Evolutionary conservation across 2,329 filamentous ascomycete species (phyloP).

Genomic region (Xylaria sp.): DNA sequence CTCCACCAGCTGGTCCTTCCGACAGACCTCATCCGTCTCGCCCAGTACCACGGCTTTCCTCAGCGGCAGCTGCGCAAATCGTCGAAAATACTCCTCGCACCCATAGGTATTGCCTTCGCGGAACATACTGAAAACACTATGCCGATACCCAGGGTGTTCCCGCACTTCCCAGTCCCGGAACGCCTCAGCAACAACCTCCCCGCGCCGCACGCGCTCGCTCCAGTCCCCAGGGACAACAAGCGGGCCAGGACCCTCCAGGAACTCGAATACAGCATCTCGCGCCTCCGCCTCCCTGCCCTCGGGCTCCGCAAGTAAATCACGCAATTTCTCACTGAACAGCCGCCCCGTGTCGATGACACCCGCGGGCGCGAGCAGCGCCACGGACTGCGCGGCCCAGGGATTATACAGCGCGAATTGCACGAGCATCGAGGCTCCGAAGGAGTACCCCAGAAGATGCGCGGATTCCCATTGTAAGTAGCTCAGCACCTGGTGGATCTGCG

Average conservation of each 20-base stretch:
- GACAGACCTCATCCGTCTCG: slow-evolving; percentile 24
- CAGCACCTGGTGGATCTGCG: slow-evolving; percentile 32
- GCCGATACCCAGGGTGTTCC: slow-evolving; percentile 22
- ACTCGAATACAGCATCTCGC: slow-evolving; percentile 6
- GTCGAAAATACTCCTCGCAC: slow-evolving; percentile 27
- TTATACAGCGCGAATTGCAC: slow-evolving; percentile 23
- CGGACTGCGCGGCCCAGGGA: slow-evolving; percentile 13
- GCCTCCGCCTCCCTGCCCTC: slow-evolving; percentile 25
- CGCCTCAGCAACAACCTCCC: slow-evolving; percentile 33
- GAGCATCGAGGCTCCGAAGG: slow-evolving; percentile 29
- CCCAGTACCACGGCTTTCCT: slow-evolving; percentile 25
- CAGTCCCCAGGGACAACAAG: slow-evolving; percentile 34
- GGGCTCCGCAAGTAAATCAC: slow-evolving; percentile 11
- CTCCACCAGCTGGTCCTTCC: background rate
- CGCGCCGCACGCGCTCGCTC: slow-evolving; percentile 18
- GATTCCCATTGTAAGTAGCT: slow-evolving; percentile 12
- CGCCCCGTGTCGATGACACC: slow-evolving; percentile 9
- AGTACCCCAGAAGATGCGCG: slow-evolving; percentile 34
- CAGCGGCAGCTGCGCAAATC: slow-evolving; percentile 26
- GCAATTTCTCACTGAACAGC: slow-evolving; percentile 7
- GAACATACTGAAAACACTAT: slow-evolving; percentile 34
- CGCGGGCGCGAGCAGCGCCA: slow-evolving; percentile 27
- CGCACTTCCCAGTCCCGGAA: slow-evolving; percentile 31
- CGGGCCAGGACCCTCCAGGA: slow-evolving; percentile 28
- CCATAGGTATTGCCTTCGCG: slow-evolving; percentile 26